These are phyloP conservation scores for Ceratocystis eucalypticola DNA, from an alignment of 2,329 filamentous ascomycete species.

Conservation along the genomic window DNA sequence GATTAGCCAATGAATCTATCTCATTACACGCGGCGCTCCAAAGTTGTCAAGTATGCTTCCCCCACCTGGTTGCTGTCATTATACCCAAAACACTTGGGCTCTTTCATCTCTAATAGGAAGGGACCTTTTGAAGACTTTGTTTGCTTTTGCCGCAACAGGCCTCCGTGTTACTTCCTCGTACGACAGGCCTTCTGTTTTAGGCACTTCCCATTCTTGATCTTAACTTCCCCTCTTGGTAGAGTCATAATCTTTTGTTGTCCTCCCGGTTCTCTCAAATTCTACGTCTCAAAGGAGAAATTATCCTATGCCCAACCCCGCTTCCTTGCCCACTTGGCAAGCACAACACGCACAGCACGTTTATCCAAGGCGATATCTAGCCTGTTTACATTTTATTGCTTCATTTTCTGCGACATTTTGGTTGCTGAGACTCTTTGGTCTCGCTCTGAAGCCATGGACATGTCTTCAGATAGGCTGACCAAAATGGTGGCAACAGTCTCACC, in stretches of 20 bases:
- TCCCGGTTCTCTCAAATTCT: neutral
- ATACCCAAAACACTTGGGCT: neutral
- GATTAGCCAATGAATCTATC: neutral
- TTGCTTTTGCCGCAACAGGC: neutral
- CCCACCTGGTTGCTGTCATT: neutral
- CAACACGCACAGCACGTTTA: too few species aligned
- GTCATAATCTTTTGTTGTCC: neutral
- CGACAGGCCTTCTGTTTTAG: neutral
- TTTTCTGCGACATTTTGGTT: neutral
- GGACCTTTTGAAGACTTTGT: constrained; percentile 1
- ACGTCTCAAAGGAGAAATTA: neutral
- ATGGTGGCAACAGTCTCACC: neutral
- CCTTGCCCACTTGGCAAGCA: too few species aligned
- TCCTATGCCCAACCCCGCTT: neutral
- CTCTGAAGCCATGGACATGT: neutral
- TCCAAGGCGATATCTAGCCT: neutral
- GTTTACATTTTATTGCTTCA: neutral
- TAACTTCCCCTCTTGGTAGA: neutral
- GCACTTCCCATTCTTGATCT: neutral
- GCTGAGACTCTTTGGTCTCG: neutral
- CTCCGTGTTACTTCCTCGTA: neutral
- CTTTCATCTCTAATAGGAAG: neutral
- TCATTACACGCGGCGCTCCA: too few species aligned
- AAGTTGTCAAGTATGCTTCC: too few species aligned
- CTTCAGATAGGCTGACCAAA: neutral